Evolutionary conservation across 164 flowering plant species (phyloP), one percentile per base, ranked within the genome.

Genomic region (Litsea cubeba): DNA sequence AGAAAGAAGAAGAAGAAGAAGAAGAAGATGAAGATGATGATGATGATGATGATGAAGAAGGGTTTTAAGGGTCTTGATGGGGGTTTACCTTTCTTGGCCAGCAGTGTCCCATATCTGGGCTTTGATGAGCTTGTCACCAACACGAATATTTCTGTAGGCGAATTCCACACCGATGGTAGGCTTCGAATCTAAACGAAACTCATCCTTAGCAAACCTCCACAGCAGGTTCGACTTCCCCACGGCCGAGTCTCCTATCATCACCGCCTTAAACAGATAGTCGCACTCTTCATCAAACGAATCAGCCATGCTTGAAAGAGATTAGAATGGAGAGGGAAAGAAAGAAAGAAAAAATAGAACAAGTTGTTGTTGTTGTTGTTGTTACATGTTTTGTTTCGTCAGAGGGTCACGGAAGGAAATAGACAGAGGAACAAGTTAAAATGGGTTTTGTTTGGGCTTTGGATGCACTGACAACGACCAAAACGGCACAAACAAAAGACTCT

Each of bases 131-230:
- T 68, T 74, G 23, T 74, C 17, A 1, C 82, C 85, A 12, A 90
- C 82, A 62, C 69, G 82, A 15, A 87, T 73, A 71, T 81, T 88
- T 76, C 88, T 73, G 72, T 88, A 87, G 49, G 94, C 94, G 60
- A 90, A 90, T 81, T 90, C 94, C 10, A 90, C 94, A 0, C 94
- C 92, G 20, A 90, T 90, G 7, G 94, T 90, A 2, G 94, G 92
- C 83, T 87, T 90, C 0, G 92, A 87, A 69, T 90, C 94, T 12
- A 86, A 80, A 8, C 84, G 83, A 46, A 90, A 90, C 63, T 87
- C 88, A 69, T 83, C 79, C 24, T 70, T 70, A 0, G 92, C 69
- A 73, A 87, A 88, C 69, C 92, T 84, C 17, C 89, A 90, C 3
- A 90, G 81, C 22, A 90, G 86, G 69, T 90, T 90, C 1, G 94